Base-by-base conservation (phyloP, 345 rosid species). In the Citrus maxima region DNA sequence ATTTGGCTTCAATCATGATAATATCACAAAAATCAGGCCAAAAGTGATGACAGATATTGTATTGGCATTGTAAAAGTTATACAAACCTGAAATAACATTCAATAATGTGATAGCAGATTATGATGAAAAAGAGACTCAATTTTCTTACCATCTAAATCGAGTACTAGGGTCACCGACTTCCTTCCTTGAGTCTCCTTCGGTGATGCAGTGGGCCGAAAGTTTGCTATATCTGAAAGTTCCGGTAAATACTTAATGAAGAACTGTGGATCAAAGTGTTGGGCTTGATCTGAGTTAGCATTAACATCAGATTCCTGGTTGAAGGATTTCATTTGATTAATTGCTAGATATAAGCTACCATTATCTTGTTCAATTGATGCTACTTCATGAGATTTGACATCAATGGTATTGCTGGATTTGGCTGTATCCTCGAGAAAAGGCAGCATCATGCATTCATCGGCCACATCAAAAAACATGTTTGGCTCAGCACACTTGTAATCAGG, bases 71-170 rank as follows among this genome's bases (percentile, higher is more conserved):
- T 46, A 46, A 3, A 56, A 55, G 46, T 21, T 30, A 32, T 37
- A 74, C 9, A 74, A 37, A 25, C 46, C 37, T 27, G 9, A 59
- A 38, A 63, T 34, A 35, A n/a, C 77, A 74, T 40, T 18, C 35
- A 59, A 25, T 25, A 42, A n/a, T 37, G 10, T 19, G 18, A 28
- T 28, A 71, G 55, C 55, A 40, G 19, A 60, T 27, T 16, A 49
- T 18, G 27, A 8, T 6, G 18, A 27, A 65, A 16, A 58, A 65
- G 69, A 38, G 56, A 67, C 25, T 7, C 54, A 74, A 61, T 28
- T 66, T 80, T 35, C 88, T 85, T 89, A 95, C 98, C 98, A 85
- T 95, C 98, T 89, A 95, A 89, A 89, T 95, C 98, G 83, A 95
- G 98, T 72, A 88, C 97, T 59, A 95, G 87, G 34, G 97, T 95